These are phyloP conservation scores for Hortaea werneckii DNA, from an alignment of 2,329 filamentous ascomycete species.

Conservation along the genomic window DNA sequence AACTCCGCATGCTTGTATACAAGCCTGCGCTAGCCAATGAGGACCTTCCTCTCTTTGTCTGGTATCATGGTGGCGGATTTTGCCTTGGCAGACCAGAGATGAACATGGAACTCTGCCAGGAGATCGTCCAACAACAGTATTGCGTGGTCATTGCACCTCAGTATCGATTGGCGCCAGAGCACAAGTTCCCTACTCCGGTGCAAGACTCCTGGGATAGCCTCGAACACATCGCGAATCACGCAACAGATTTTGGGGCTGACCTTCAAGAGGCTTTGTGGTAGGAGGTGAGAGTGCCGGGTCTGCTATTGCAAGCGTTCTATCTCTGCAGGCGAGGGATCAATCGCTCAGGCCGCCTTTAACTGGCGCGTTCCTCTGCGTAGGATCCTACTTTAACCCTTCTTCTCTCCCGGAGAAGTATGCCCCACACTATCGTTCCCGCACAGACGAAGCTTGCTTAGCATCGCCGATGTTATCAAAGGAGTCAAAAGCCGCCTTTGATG, in stretches of 20 bases:
- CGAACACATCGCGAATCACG: conserved; percentile 34
- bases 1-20: conserved; percentile 6
- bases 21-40: conserved; percentile 1
- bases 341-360: conserved; percentile 35
- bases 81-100: conserved; percentile 9
- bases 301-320: conserved; percentile 29
- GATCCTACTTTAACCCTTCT: conserved; percentile 23
- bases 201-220: conserved; percentile 39
- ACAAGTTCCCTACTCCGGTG: conserved; percentile 35
- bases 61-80: conserved; percentile 10
- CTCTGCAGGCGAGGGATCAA: conserved; percentile 32
- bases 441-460: conserved; percentile 28
- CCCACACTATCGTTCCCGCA: conserved; percentile 25
- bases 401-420: conserved; percentile 32
- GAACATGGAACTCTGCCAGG: conserved; percentile 4
- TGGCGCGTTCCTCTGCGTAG: conserved; percentile 37
- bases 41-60: conserved; percentile 7
- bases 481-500: conserved; percentile 4
- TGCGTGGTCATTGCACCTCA: conserved; percentile 8
- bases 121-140: conserved; percentile 4
- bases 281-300: conserved; percentile 41
- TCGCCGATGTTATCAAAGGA: conserved; percentile 15
- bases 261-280: conserved; percentile 38
- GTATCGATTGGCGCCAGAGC: conserved; percentile 39
- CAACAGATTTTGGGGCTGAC: conserved; percentile 30